These are phyloP conservation scores for Magnaporthiopsis poae DNA, from an alignment of 2,329 filamentous ascomycete genomes.

Conservation along the genomic window DNA sequence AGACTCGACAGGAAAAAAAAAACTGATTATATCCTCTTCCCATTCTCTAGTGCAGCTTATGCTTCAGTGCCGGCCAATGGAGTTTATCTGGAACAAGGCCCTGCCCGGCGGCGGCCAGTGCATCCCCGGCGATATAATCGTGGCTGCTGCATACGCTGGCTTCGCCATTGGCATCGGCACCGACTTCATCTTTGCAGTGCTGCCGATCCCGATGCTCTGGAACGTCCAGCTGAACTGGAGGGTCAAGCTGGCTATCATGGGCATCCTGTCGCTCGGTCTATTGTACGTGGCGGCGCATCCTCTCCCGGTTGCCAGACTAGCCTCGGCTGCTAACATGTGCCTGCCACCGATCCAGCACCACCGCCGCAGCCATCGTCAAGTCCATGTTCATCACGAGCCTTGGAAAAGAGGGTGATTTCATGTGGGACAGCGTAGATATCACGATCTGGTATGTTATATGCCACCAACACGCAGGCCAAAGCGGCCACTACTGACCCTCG, in stretches of 20 bases:
- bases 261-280: conserved; percentile 19
- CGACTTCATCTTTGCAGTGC: conserved; percentile 20
- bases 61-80: conserved; percentile 18
- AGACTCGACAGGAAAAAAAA: no score
- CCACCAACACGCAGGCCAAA: not conserved
- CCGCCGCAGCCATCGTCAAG: conserved; percentile 18
- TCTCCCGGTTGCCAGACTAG: no score
- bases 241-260: conserved; percentile 18
- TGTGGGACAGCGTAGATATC: conserved; percentile 19
- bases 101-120: conserved; percentile 14
- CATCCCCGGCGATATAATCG: conserved; percentile 17
- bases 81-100: conserved; percentile 16
- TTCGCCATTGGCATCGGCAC: conserved; percentile 19
- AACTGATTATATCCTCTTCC: not conserved
- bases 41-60: conserved; percentile 16
- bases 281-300: conserved; percentile 10
- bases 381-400: conserved; percentile 18
- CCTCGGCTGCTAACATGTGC: not conserved
- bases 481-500: not conserved
- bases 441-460: conserved; percentile 18
- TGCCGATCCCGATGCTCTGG: conserved; percentile 21
- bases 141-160: conserved; percentile 20
- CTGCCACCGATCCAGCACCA: conserved; percentile 11
- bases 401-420: conserved; percentile 19
- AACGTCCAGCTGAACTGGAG: conserved; percentile 20